Conservation (phyloP, 257 asterid species). For the Solanum corneliomulleri region DNA sequence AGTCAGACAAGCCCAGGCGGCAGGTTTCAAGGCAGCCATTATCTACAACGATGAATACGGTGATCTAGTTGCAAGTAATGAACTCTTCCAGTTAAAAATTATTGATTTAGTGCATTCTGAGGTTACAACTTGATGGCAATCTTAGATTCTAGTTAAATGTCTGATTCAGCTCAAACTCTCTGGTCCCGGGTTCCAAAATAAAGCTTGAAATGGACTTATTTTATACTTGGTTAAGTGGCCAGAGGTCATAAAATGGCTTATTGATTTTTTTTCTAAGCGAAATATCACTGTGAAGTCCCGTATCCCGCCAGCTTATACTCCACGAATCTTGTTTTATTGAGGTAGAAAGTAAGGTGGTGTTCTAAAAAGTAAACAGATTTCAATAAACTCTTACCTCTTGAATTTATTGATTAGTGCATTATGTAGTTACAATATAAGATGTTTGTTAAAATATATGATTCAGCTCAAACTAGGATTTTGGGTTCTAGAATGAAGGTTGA, state of each 20-base stretch:
- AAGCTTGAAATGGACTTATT: not conserved
- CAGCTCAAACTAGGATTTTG: not conserved
- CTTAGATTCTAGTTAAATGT: not conserved
- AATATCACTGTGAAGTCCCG: not conserved
- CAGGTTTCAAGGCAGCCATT: conserved; percentile 66
- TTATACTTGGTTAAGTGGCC: not conserved
- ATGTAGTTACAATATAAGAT: not conserved
- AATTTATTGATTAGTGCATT: not conserved
- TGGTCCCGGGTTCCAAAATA: not conserved
- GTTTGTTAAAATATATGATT: not conserved
- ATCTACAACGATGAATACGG: conserved; percentile 41
- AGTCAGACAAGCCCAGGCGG: conserved; percentile 60
- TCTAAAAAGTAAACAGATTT: not conserved
- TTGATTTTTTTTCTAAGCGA: not conserved
- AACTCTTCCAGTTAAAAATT: conserved; percentile 1
- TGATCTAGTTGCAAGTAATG: conserved; percentile 71
- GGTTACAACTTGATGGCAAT: not conserved
- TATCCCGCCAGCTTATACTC: not conserved
- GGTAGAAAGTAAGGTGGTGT: not conserved
- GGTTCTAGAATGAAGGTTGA: not conserved
- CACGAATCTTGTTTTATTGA: not conserved
- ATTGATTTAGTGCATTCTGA: conserved; percentile 1
- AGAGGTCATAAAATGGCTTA: not conserved
- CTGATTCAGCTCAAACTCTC: not conserved
- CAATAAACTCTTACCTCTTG: not conserved